A percentile compares a stretch with the other conserved stretches of the same genome.
Evolutionary conservation across 179 eudicot genomes (phyloP).

Genomic region (Beta macrorhiza): DNA sequence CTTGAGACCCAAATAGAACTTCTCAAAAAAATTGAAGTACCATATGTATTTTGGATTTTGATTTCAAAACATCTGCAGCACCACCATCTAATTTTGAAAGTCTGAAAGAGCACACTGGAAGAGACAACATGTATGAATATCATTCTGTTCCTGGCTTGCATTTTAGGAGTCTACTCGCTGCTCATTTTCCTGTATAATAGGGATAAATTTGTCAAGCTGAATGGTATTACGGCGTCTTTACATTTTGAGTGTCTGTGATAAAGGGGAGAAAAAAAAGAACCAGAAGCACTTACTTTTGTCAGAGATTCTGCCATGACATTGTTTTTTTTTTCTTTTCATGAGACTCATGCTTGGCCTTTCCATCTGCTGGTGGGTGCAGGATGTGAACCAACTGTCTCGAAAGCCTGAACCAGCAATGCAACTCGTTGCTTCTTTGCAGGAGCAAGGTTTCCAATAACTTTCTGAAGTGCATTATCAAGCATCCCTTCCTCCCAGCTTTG

Average conservation of each 20-base stretch:
- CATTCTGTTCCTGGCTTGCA: not conserved
- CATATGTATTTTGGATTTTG: not conserved
- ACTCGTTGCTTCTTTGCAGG: conserved; percentile 80
- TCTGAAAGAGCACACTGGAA: not conserved
- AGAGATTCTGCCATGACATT: not conserved
- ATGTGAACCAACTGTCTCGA: conserved; percentile 58
- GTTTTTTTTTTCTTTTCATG: not conserved
- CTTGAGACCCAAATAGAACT: conserved; percentile 3
- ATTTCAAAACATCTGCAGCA: not conserved
- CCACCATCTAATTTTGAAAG: not conserved
- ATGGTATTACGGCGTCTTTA: no score
- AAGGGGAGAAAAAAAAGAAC: not conserved
- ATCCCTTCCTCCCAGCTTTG: conserved; percentile 79
- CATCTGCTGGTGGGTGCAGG: conserved; percentile 18
- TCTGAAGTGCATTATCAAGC: conserved; percentile 83
- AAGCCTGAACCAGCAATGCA: conserved; percentile 79
- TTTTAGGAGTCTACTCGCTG: not conserved
- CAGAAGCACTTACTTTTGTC: not conserved
- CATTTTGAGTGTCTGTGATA: not conserved
- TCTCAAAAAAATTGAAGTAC: not conserved
- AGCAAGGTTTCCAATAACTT: conserved; percentile 65
- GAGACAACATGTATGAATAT: not conserved
- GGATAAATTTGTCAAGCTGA: not conserved
- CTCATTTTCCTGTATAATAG: conserved; percentile 12
- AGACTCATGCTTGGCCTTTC: conserved; percentile 24